Base-by-base conservation (phyloP, 495 filamentous ascomycete species). In the Talaromyces stipitatus region DNA sequence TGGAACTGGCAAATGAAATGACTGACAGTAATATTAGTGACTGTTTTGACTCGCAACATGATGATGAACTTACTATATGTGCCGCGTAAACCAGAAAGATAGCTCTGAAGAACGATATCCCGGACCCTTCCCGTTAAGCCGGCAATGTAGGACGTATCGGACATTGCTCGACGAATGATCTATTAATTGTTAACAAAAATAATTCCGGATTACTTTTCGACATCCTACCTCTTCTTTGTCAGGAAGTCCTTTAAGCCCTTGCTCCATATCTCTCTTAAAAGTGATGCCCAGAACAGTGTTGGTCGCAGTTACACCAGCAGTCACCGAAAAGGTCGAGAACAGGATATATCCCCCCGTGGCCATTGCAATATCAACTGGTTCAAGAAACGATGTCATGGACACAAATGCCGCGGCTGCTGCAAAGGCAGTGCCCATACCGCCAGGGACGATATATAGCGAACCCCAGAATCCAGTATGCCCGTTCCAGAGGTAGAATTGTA, bases 401-500 rank as follows among this genome's bases (percentile, higher is more conserved):
- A 87, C 72, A 61, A 85, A 87, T 0, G 77, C 67, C 0, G 82
- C 74, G 0, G 75, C 76, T 2, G 71, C 65, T 0, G 78, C 75
- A 23, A 84, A 72, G 1, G 81, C 82, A 2, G 75, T 80, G 2
- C 83, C 82, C 52, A 87, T 67, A 0, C 76, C 78, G 32, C 78
- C 80, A 0, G 81, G 83, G 9, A 82, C 62, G 47, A 88, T 86
- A 61, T 85, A 87, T 0, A 89, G 60, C 0, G 83, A 82, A 56
- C 87, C 84, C 65, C 69, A 72, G 64, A 74, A 73, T 23, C 78
- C 76, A 0, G 84, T 87, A 56, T 84, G 54, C 0, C 85, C 86
- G 38, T 79, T 73, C 86, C 86, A 90, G 33, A 78, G 69, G 23
- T 82, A 61, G 30, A 84, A 76, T 1, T 87, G 68, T 0, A 85